These are phyloP conservation scores for Apodospora peruviana DNA, from an alignment of 495 filamentous ascomycete genomes.

Conservation along the genomic window DNA sequence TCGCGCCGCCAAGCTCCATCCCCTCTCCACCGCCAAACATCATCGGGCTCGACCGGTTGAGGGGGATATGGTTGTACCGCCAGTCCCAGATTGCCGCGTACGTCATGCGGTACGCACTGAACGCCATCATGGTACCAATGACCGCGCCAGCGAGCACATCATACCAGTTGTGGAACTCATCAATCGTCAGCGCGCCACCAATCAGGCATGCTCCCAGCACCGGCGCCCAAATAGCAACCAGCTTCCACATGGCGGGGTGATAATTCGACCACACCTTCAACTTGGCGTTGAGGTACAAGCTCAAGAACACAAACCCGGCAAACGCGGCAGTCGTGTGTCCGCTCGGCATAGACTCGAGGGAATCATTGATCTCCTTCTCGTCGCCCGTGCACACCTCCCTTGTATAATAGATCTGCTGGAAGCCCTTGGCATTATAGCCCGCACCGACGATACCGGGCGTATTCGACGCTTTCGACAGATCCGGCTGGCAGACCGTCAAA, in stretches of 20 bases:
- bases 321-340: conserved; percentile 57
- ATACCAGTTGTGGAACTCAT: conserved; percentile 58
- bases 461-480: conserved; percentile 30
- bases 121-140: conserved; percentile 54
- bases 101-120: conserved; percentile 51
- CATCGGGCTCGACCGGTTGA: conserved; percentile 32
- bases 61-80: conserved; percentile 48
- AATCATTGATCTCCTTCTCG: conserved; percentile 39
- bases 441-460: conserved; percentile 18
- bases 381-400: conserved; percentile 41
- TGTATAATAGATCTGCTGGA: conserved; percentile 42
- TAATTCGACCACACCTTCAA: conserved; percentile 56
- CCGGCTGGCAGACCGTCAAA: conserved; percentile 51
- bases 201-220: conserved; percentile 54
- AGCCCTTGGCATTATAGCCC: conserved; percentile 21
- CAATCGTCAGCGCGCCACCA: conserved; percentile 54
- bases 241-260: conserved; percentile 60
- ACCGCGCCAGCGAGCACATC: conserved; percentile 52
- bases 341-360: conserved; percentile 54
- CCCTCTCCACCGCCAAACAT: conserved; percentile 20
- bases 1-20: conserved; percentile 32
- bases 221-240: conserved; percentile 50
- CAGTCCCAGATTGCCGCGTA: conserved; percentile 57
- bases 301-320: conserved; percentile 50
- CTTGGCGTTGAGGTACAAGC: conserved; percentile 62